phyloP scores from a whole-genome alignment of 805 yeast species.

The Metschnikowia hibisci region DNA sequence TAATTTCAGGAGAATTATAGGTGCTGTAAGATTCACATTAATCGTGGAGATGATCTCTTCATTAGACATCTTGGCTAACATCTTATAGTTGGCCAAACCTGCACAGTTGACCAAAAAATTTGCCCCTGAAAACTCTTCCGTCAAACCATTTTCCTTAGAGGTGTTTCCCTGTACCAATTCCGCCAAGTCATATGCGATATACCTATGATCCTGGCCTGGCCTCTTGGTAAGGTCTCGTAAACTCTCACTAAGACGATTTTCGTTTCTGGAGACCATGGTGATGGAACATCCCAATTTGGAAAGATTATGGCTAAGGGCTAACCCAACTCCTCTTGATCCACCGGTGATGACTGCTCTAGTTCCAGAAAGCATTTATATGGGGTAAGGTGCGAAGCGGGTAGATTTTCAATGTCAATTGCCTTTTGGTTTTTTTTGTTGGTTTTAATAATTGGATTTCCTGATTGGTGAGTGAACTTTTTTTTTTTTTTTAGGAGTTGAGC shows the following conservation, averaged over 20 bases:
- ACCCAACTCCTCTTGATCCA: slow-evolving; percentile 67
- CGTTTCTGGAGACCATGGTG: slow-evolving; percentile 49
- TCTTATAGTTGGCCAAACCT: slow-evolving; percentile 56
- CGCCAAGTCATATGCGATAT: slow-evolving; percentile 31
- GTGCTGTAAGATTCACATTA: slow-evolving; percentile 54
- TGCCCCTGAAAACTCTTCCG: slow-evolving; percentile 27
- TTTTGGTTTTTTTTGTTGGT: no score
- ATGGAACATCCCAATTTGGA: slow-evolving; percentile 50
- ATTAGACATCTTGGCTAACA: slow-evolving; percentile 43
- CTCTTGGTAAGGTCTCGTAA: slow-evolving; percentile 6
- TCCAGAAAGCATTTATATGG: slow-evolving; percentile 18
- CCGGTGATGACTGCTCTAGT: slow-evolving; percentile 60
- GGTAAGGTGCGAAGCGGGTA: not conserved
- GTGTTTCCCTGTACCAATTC: slow-evolving; percentile 7
- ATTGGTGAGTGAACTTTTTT: no score
- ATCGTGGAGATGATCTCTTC: slow-evolving; percentile 45
- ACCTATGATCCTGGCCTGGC: slow-evolving; percentile 26
- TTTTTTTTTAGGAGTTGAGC: no score
- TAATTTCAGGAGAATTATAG: slow-evolving; percentile 55
- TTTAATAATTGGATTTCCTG: no score
- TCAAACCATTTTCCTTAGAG: slow-evolving; percentile 13
- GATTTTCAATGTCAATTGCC: no score
- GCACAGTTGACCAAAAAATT: slow-evolving; percentile 61
- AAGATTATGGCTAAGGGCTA: slow-evolving; percentile 47
- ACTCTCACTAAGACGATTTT: slow-evolving; percentile 25